phyloP scores from a whole-genome alignment of 2,329 filamentous ascomycete species.

The Didymella arachidicola region DNA sequence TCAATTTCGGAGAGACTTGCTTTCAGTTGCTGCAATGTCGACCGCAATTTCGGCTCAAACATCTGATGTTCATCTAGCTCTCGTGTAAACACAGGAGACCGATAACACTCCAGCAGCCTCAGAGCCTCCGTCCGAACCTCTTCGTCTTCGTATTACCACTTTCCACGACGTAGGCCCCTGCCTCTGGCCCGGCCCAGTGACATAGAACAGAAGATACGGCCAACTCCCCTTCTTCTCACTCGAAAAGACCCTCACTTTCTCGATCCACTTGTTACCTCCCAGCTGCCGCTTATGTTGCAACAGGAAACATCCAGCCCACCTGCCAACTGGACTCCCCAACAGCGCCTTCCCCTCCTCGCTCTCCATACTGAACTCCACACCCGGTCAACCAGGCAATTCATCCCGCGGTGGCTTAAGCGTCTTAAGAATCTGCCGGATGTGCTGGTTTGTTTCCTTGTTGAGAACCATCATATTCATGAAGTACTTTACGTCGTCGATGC shows the following conservation, averaged over 20 bases:
- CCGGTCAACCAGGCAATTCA: slow-evolving; percentile 25
- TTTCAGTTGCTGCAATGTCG: not conserved
- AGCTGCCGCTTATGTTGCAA: slow-evolving; percentile 28
- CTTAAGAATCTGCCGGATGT: slow-evolving; percentile 21
- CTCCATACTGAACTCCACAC: slow-evolving; percentile 24
- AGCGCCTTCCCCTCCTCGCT: slow-evolving; percentile 28
- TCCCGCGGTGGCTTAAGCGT: slow-evolving; percentile 14
- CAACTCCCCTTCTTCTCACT: slow-evolving; percentile 18
- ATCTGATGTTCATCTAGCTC: not conserved
- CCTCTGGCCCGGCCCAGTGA: not conserved
- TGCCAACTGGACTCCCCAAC: slow-evolving; percentile 31
- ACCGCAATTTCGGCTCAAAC: not conserved
- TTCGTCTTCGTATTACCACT: not conserved
- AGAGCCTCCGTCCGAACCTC: not conserved
- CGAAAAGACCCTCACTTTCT: slow-evolving; percentile 24
- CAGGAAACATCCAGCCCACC: slow-evolving; percentile 27
- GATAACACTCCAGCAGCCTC: not conserved
- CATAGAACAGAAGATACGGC: slow-evolving; percentile 28
- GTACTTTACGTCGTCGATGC: slow-evolving; percentile 28
- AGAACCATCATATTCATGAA: slow-evolving; percentile 27
- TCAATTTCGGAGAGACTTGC: not conserved
- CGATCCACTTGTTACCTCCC: slow-evolving; percentile 19
- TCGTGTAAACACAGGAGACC: not conserved
- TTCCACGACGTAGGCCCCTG: not conserved
- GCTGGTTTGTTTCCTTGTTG: slow-evolving; percentile 23